Percentiles rank a stretch among this genome's conserved stretches.
Evolutionary conservation across 176 grass and related monocot genomes (phyloP).

Genomic region (Bolboschoenus planiculmis): DNA sequence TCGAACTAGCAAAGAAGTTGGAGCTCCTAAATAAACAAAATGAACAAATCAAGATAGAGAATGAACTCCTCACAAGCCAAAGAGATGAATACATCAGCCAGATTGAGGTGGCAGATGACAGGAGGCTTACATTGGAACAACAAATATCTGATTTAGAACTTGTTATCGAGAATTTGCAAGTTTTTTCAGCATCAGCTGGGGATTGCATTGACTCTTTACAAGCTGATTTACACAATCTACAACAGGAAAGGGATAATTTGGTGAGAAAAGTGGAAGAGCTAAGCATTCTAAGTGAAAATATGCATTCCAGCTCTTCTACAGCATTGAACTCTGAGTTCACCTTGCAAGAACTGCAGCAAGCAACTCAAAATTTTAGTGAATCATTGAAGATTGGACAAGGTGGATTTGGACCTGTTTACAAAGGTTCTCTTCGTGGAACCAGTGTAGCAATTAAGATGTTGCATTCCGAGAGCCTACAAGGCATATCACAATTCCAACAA

Average conservation of each 20-base stretch:
- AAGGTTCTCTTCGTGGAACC: slow-evolving; percentile 38
- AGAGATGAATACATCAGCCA: slow-evolving; percentile 18
- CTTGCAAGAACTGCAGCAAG: slow-evolving; percentile 38
- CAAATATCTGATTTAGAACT: slow-evolving; percentile 25
- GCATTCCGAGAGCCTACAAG: slow-evolving; percentile 29
- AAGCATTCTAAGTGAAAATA: not conserved
- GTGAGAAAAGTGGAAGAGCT: slow-evolving; percentile 20
- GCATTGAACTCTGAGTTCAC: slow-evolving; percentile 29
- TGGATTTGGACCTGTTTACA: slow-evolving; percentile 48
- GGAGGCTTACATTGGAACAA: slow-evolving; percentile 19
- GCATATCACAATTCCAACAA: slow-evolving; percentile 49
- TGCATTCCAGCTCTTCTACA: not conserved
- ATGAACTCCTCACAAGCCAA: slow-evolving; percentile 8
- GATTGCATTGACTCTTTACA: slow-evolving; percentile 15
- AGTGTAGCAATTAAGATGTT: slow-evolving; percentile 50
- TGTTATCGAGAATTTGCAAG: slow-evolving; percentile 15
- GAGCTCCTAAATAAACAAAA: slow-evolving; percentile 14
- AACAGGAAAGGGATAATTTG: slow-evolving; percentile 13
- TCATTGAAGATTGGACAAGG: slow-evolving; percentile 50
- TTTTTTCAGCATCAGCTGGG: not conserved
- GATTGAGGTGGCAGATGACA: slow-evolving; percentile 23
- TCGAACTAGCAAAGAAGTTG: slow-evolving; percentile 22
- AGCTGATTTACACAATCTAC: not conserved
- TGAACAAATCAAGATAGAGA: slow-evolving; percentile 18
- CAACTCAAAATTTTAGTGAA: slow-evolving; percentile 32